A percentile compares a stretch with the other conserved stretches of the same genome.
phyloP scores from a whole-genome alignment of 1,284 basidiomycete genomes.

The Leccinum solheimii region DNA sequence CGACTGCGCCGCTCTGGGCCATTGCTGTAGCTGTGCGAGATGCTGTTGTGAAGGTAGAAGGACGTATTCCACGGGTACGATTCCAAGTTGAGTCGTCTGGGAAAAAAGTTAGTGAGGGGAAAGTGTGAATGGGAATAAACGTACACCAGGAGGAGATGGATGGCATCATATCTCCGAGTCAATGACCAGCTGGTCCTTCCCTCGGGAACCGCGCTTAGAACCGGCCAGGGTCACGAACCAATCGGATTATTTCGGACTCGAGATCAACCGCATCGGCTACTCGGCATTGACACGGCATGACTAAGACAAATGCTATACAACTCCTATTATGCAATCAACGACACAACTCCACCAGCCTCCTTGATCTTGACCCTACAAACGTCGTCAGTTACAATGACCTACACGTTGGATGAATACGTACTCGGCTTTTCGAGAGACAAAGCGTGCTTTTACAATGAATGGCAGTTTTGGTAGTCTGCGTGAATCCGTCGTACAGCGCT shows the following conservation, averaged over 20 bases:
- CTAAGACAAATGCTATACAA: neutral
- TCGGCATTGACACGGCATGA: slow-evolving; percentile 5
- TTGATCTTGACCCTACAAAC: slow-evolving; percentile 74
- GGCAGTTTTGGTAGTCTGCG: slow-evolving; percentile 75
- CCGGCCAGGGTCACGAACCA: slow-evolving; percentile 3
- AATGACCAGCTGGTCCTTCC: slow-evolving; percentile 4
- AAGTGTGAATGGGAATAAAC: slow-evolving; percentile 10
- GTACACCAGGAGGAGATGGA: slow-evolving; percentile 39
- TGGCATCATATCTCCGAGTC: slow-evolving; percentile 23
- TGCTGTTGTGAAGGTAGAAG: slow-evolving; percentile 47
- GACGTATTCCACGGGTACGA: slow-evolving; percentile 50
- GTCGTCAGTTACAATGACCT: slow-evolving; percentile 8
- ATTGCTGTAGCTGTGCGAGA: slow-evolving; percentile 49
- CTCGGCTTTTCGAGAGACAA: slow-evolving; percentile 89
- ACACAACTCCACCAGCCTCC: slow-evolving; percentile 92
- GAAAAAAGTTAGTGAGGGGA: neutral
- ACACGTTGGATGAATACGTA: slow-evolving; percentile 43
- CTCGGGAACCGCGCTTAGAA: neutral
- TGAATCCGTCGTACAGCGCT: slow-evolving; percentile 2
- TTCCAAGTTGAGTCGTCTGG: slow-evolving; percentile 55
- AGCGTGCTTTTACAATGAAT: slow-evolving; percentile 96
- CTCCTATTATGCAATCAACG: slow-evolving; percentile 84
- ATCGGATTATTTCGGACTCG: slow-evolving; percentile 14
- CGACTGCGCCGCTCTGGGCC: slow-evolving; percentile 39
- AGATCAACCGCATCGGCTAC: slow-evolving; percentile 7